Base-by-base conservation (phyloP, 345 rosid species). In the Geranium brycei region DNA sequence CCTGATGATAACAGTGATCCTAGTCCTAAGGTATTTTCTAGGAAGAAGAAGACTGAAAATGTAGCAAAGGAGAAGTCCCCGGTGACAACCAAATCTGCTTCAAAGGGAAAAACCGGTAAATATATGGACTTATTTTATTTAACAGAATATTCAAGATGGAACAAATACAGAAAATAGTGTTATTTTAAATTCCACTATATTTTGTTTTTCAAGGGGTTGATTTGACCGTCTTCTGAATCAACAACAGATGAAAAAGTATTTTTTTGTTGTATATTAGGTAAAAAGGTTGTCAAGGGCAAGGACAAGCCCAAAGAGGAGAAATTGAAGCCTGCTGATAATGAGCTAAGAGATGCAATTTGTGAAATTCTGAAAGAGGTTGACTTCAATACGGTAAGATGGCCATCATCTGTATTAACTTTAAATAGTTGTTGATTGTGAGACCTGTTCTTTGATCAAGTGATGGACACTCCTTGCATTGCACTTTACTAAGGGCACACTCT, bases 311-410 rank as follows among this genome's bases (percentile, higher is more conserved):
- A 76, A 70, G 85, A 74, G 57, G 72, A 71, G 71, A 78, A 76
- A 63, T 28, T 47, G 62, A 66, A 31, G 57, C 95, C 87, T 51
- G 79, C 73, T 60, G 83, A 84, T 72, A 73, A 69, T 17, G 88
- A 82, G 73, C 82, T 92, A 30, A 83, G 91, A 75, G 78, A 70
- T 72, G 86, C 91, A 51, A 83, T 82, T 32, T 69, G 83, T 74
- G 89, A 81, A 76, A 87, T 83, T 75, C 86, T 91, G n/a, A 83
- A 83, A 71, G 79, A 76, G 62, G 96, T 91, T 71, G 96, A 91
- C 77, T 91, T 91, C 73, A 87, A 85, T 67, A 91, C 91, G 63
- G 96, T 91, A 66, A 72, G 91, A 71, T 35, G 14, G 40, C 4
- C 8, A 18, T 62, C n/a, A 5, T 32, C 56, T 28, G 31, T 19